These are phyloP conservation scores for Gypsophila paniculata DNA, from an alignment of 179 eudicot genomes.

Conservation along the genomic window DNA sequence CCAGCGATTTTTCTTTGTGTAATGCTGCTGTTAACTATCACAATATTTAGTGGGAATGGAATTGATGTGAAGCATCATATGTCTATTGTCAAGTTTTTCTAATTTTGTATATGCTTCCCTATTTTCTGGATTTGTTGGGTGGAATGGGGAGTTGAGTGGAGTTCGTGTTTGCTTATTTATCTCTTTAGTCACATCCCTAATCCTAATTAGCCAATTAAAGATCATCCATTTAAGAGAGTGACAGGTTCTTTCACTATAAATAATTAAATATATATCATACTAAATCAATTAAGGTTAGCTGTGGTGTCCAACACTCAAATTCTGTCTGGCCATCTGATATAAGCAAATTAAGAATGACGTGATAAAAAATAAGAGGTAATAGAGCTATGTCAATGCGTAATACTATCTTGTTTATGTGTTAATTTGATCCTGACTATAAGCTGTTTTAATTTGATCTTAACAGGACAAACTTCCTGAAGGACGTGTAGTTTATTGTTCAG, in stretches of 20 bases:
- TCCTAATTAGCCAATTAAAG: neutral
- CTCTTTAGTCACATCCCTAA: neutral
- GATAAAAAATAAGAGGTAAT: neutral
- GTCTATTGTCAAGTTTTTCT: neutral
- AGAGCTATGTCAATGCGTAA: neutral
- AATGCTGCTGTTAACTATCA: neutral
- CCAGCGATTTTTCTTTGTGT: neutral
- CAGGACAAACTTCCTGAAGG: constrained; percentile 95
- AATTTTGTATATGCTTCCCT: neutral
- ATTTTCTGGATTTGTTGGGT: neutral
- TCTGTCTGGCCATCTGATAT: neutral
- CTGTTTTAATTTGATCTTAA: constrained; percentile 22
- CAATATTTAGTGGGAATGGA: neutral
- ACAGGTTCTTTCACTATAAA: constrained; percentile 1
- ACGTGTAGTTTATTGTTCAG: constrained; percentile 95
- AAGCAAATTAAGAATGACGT: neutral
- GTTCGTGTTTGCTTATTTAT: neutral
- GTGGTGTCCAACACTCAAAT: neutral
- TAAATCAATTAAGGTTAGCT: neutral
- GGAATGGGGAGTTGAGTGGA: neutral
- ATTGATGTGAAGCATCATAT: neutral
- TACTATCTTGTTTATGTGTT: neutral
- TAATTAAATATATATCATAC: neutral
- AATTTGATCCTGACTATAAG: constrained; percentile 13
- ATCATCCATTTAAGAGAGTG: neutral